phyloP scores from a whole-genome alignment of 2,329 filamentous ascomycete species.

The Pseudopyricularia cyperi region DNA sequence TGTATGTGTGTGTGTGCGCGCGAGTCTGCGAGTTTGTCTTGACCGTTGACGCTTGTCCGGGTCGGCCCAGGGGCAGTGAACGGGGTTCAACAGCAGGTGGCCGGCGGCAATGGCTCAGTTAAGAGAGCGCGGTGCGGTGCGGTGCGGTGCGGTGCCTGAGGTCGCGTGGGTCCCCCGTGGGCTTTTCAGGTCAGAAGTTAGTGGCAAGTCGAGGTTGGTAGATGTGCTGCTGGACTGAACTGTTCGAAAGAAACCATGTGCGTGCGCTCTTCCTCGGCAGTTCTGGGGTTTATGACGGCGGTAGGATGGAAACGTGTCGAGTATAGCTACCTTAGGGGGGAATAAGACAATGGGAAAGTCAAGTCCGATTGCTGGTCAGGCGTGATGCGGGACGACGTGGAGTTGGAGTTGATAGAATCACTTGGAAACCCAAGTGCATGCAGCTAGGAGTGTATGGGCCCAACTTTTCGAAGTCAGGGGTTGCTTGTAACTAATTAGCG shows the following conservation, averaged over 20 bases:
- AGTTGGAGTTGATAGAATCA: background rate
- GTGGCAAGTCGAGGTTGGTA: background rate
- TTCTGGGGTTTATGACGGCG: too few species aligned
- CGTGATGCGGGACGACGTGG: background rate
- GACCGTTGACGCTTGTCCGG: background rate
- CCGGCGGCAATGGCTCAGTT: background rate
- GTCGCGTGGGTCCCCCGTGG: background rate
- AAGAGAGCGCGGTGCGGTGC: background rate
- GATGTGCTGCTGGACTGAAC: background rate
- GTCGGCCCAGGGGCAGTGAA: background rate
- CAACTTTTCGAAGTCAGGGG: background rate
- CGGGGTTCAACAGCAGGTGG: background rate
- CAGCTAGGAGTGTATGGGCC: background rate
- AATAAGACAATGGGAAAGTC: background rate
- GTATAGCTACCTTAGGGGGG: background rate
- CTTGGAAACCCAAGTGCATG: background rate
- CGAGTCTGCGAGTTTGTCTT: background rate
- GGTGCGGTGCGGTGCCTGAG: background rate
- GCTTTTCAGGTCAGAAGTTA: background rate
- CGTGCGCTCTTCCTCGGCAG: background rate
- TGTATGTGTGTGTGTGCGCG: background rate
- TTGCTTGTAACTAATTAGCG: background rate
- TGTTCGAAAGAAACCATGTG: background rate
- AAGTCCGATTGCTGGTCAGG: background rate
- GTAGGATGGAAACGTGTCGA: background rate